phyloP scores from a whole-genome alignment of 805 yeast genomes.

The Monosporozyma solicola region DNA sequence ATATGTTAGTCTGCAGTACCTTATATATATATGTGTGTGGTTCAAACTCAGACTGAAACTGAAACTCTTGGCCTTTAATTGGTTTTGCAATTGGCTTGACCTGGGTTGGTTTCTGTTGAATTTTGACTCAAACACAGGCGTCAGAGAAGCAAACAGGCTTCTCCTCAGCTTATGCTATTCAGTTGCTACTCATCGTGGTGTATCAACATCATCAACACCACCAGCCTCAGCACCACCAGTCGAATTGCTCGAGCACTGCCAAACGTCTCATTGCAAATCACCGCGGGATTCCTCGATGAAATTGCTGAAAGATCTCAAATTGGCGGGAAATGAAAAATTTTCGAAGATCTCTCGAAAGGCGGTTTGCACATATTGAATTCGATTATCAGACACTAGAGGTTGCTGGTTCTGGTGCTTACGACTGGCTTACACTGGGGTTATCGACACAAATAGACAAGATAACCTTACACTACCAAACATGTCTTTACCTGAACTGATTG shows the following conservation, averaged over 20 bases:
- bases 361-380: too few relatives aligned
- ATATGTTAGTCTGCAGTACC: too few relatives aligned
- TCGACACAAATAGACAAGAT: background rate
- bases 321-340: background rate
- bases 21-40: background rate
- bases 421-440: background rate
- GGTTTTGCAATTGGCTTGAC: background rate
- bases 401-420: too few relatives aligned
- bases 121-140: background rate
- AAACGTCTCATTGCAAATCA: background rate
- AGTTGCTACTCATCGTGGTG: too few relatives aligned
- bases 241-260: too few relatives aligned
- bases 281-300: background rate
- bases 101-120: background rate
- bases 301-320: background rate
- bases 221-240: background rate
- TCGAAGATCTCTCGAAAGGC: too few relatives aligned
- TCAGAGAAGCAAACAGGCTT: background rate
- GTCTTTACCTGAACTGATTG: slow-evolving; percentile 40
- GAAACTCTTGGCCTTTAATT: too few relatives aligned
- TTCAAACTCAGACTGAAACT: too few relatives aligned
- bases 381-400: too few relatives aligned
- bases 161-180: too few relatives aligned
- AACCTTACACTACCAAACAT: background rate
- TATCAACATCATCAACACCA: background rate